A percentile compares a stretch with the other conserved stretches of the same genome.
These are phyloP conservation scores for Daldinia decipiens DNA, from an alignment of 495 filamentous ascomycete species.

Conservation along the genomic window DNA sequence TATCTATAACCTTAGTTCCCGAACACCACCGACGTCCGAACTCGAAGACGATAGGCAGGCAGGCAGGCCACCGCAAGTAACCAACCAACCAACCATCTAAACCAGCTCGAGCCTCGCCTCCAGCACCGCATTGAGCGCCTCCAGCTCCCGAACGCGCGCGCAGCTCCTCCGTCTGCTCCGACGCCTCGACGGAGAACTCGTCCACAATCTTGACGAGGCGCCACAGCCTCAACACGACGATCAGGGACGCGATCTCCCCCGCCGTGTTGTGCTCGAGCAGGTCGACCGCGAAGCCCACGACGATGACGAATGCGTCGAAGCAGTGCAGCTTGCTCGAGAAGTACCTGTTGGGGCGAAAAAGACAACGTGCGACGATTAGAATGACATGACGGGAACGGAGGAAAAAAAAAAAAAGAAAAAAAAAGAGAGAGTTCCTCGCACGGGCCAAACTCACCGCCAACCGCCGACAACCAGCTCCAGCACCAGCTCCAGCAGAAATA, in stretches of 20 bases:
- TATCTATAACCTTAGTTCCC: slow-evolving; percentile 40
- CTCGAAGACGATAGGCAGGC: no score
- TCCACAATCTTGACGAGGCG: slow-evolving; percentile 75
- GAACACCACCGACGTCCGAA: slow-evolving; percentile 9
- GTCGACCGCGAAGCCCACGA: slow-evolving; percentile 68
- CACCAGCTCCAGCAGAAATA: slow-evolving; percentile 70
- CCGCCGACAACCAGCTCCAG: slow-evolving; percentile 64
- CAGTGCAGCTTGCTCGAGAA: slow-evolving; percentile 69
- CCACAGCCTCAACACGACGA: slow-evolving; percentile 73
- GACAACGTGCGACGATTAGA: neutral
- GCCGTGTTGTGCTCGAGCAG: slow-evolving; percentile 64
- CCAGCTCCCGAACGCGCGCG: slow-evolving; percentile 54
- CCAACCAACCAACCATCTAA: slow-evolving; percentile 1
- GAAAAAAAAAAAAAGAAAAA: neutral
- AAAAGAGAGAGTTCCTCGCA: neutral
- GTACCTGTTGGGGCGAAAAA: slow-evolving; percentile 56
- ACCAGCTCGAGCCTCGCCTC: slow-evolving; percentile 50
- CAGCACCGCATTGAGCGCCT: slow-evolving; percentile 59
- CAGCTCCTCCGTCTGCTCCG: slow-evolving; percentile 58
- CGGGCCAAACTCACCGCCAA: slow-evolving; percentile 51
- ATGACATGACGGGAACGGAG: no score
- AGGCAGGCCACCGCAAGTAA: no score
- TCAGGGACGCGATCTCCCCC: slow-evolving; percentile 69
- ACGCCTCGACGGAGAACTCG: slow-evolving; percentile 67
- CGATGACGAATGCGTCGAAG: slow-evolving; percentile 71